Conservation (phyloP, 2,329 filamentous ascomycete genomes). For the Chrysoporthe cubensis region DNA sequence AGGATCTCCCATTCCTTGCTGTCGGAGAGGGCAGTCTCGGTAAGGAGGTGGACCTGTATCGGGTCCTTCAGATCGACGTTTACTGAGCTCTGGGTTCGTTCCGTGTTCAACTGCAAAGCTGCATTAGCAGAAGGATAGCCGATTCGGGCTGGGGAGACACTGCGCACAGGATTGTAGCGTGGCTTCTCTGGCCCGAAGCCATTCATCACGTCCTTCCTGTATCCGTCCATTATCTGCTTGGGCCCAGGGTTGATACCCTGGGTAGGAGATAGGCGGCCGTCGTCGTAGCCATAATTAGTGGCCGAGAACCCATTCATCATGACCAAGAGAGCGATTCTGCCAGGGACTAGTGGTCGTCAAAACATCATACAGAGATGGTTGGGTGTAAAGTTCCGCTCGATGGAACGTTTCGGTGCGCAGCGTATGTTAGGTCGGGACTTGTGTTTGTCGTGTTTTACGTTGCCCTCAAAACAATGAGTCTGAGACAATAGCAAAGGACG, state of each 20-base stretch:
- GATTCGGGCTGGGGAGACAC: constrained; percentile 3
- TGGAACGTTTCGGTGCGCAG: constrained; percentile 1
- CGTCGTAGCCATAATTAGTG: constrained; percentile 34
- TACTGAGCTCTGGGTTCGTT: constrained; percentile 57
- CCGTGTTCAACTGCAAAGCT: constrained; percentile 50
- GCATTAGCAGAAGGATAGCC: constrained; percentile 26
- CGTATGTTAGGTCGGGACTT: not conserved
- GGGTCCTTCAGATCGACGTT: constrained; percentile 68
- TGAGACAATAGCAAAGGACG: constrained; percentile 13
- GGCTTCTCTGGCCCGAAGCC: constrained; percentile 58
- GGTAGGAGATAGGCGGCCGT: constrained; percentile 35
- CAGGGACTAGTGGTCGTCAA: constrained; percentile 19
- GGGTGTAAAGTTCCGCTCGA: not conserved
- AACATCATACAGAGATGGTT: constrained; percentile 25
- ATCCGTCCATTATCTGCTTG: constrained; percentile 61
- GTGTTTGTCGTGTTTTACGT: constrained; percentile 3
- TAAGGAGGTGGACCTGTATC: constrained; percentile 87
- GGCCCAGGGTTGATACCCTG: constrained; percentile 40
- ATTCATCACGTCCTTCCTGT: constrained; percentile 58
- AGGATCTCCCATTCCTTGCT: constrained; percentile 84
- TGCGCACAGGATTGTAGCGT: constrained; percentile 61
- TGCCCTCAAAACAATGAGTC: constrained; percentile 12
- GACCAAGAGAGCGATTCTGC: constrained; percentile 14
- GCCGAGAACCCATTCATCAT: constrained; percentile 28
- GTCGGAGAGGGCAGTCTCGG: constrained; percentile 90